Evolutionary conservation across 352 stramenopile genomes (phyloP).

Genomic region (Pythium diclinum): DNA sequence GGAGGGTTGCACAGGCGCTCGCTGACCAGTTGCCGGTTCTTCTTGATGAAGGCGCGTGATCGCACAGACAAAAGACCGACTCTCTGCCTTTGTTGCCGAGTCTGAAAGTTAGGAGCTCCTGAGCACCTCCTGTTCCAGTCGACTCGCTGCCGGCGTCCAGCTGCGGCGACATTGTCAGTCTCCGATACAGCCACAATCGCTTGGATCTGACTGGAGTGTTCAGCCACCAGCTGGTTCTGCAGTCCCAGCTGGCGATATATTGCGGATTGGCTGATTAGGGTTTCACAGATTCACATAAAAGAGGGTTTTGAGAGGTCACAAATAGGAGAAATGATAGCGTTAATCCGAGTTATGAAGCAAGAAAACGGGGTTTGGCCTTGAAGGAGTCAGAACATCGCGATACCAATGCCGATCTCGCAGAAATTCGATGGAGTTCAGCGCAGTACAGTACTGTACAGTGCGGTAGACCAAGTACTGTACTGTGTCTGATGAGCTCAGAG

Average conservation of each 20-base stretch:
- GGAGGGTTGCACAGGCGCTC: neutral
- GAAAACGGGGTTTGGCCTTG: neutral
- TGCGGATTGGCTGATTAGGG: neutral
- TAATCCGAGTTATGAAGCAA: neutral
- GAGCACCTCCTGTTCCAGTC: neutral
- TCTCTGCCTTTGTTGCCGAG: neutral
- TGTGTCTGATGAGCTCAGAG: no score
- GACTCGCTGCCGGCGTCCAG: neutral
- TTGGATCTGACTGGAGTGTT: neutral
- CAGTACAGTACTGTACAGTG: neutral
- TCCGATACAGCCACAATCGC: neutral
- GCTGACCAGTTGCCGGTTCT: neutral
- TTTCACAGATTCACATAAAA: neutral
- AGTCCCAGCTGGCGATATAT: neutral
- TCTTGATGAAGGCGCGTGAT: constrained; percentile 4
- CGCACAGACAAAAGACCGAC: constrained; percentile 1
- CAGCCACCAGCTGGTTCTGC: constrained; percentile 1
- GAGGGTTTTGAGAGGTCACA: neutral
- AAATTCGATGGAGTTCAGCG: neutral
- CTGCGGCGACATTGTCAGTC: neutral
- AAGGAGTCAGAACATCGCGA: neutral
- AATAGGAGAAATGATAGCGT: neutral
- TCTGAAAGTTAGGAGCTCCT: neutral
- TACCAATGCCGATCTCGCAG: neutral
- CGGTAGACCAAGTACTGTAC: no score